Evolutionary conservation across 2,329 filamentous ascomycete genomes (phyloP), one percentile per base, ranked within the genome.

Genomic region (Magnaporthales sp.): DNA sequence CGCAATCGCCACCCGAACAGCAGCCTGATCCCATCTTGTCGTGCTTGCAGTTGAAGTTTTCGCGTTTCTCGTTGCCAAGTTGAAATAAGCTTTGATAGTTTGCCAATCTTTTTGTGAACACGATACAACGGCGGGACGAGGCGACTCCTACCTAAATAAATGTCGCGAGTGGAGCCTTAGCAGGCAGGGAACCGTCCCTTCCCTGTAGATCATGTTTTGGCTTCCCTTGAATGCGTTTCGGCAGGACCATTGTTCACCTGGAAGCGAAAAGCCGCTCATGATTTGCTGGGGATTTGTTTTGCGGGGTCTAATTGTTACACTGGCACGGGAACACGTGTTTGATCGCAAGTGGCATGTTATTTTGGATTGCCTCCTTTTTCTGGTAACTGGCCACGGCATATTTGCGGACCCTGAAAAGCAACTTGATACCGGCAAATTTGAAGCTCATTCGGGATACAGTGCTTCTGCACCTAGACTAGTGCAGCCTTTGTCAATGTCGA

Each of bases 11-110:
- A 7, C 64, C 51, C 30, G 27, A 22, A 54, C 64, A 65, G 64
- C 64, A 65, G 29, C 54, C 64, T 2, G 64, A 60, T 61, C 64
- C 64, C 64, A 65, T 65, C n/a, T 29, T n/a, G 38, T 46, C 38
- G 38, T n/a, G 15, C 15, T 46, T n/a, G 6, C 15, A 46, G n/a
- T n/a, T 46, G 15, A 4, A 11, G 4, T 46, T 19, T 4, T 11
- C 13, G 9, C 9, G 13, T 38, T 19, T 6, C 15, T n/a, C 19
- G 5, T 46, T n/a, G n/a, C n/a, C n/a, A 61, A 27, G 56, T 61
- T 61, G 56, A 61, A 29, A n/a, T 7, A 46, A 46, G 19, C 19
- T 46, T n/a, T n/a, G 15, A 7, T 19, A 46, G 19, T 46, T 19
- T 1, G 15, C 6, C 19, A 15, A 15, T 38, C 19, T 38, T 15